phyloP scores from a whole-genome alignment of 2,329 filamentous ascomycete species.

The Aspergillus cejpii region DNA sequence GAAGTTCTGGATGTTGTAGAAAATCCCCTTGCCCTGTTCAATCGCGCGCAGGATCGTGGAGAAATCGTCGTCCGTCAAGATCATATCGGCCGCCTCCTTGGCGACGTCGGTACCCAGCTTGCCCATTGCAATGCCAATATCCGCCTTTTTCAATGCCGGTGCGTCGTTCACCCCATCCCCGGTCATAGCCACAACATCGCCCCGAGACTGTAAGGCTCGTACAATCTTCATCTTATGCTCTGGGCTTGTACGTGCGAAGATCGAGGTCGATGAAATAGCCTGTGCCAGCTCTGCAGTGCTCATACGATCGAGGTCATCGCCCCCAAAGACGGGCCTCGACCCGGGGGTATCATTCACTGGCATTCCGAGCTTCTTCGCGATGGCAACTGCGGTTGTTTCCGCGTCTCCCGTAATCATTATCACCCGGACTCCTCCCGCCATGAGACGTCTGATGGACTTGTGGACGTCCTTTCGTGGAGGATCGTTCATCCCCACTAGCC shows the following conservation, averaged over 20 bases:
- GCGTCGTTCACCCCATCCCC: constrained; percentile 98
- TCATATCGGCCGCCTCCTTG: constrained; percentile 88
- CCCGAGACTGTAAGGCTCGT: constrained; percentile 77
- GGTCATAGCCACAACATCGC: constrained; percentile 98
- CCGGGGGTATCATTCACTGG: constrained; percentile 57
- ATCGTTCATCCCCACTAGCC: constrained; percentile 94
- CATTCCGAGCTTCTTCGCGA: constrained; percentile 94
- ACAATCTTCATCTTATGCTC: constrained; percentile 99
- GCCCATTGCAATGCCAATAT: constrained; percentile 98
- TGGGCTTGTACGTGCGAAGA: constrained; percentile 92
- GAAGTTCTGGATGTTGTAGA: constrained; percentile 99
- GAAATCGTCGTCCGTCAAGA: constrained; percentile 83
- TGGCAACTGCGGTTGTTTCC: constrained; percentile 87
- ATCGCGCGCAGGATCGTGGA: constrained; percentile 88
- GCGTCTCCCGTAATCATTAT: constrained; percentile 99
- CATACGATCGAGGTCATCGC: constrained; percentile 92
- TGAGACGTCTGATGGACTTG: constrained; percentile 77
- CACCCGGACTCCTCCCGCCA: constrained; percentile 90
- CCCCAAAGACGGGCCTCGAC: constrained; percentile 63
- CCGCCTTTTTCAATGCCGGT: constrained; percentile 89
- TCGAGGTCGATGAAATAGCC: constrained; percentile 80
- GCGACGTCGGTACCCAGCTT: constrained; percentile 91
- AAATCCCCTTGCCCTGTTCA: constrained; percentile 98
- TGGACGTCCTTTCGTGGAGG: constrained; percentile 86
- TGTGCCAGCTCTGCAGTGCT: constrained; percentile 74